phyloP scores from a whole-genome alignment of 495 filamentous ascomycete genomes.

The Hypomontagnella submonticulosa region DNA sequence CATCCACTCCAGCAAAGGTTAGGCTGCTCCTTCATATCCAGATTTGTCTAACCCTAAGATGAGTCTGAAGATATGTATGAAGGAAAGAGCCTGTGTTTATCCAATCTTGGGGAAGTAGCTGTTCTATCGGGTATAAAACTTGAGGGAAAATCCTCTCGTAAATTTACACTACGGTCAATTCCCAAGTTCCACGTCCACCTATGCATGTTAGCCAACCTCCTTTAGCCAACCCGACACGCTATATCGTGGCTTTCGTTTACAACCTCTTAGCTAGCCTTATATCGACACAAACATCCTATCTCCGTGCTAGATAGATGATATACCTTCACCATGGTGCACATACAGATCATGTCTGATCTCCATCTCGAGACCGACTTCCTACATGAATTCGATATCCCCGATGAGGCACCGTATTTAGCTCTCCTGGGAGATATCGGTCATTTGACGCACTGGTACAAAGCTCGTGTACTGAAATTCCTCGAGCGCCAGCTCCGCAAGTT shows the following conservation, averaged over 20 bases:
- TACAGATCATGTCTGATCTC: conserved; percentile 36
- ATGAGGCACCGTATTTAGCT: conserved; percentile 17
- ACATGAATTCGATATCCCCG: background rate
- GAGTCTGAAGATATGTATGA: too few species aligned
- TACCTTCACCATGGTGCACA: conserved; percentile 17
- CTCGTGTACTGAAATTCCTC: background rate
- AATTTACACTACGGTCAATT: too few species aligned
- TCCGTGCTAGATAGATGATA: background rate
- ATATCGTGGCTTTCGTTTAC: background rate
- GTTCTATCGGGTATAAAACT: too few species aligned
- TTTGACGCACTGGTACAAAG: background rate
- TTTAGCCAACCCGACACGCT: too few species aligned
- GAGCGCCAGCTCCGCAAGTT: conserved; percentile 8
- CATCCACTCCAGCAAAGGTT: too few species aligned
- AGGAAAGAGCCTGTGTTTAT: too few species aligned
- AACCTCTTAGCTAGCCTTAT: background rate
- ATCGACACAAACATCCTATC: background rate
- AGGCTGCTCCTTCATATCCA: too few species aligned
- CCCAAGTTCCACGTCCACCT: too few species aligned
- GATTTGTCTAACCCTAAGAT: too few species aligned
- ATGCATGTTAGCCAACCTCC: too few species aligned
- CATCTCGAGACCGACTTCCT: background rate
- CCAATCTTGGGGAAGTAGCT: too few species aligned
- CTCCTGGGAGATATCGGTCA: conserved; percentile 19
- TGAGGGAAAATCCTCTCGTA: too few species aligned